Evolutionary conservation across 371 early-diverging fungal species (phyloP).

Genomic region (Mucor circinelloides): DNA sequence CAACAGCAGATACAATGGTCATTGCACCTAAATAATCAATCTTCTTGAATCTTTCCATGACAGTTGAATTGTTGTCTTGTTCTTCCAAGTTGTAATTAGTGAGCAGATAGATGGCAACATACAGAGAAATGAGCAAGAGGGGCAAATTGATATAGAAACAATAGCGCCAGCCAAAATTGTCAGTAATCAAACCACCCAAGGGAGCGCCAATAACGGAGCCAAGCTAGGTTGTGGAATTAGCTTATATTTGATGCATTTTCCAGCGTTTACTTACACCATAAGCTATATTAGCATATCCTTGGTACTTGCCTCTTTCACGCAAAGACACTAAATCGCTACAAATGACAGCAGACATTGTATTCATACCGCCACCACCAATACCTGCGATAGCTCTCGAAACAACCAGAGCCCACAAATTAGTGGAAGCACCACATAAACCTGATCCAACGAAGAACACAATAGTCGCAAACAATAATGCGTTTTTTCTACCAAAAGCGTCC

Average conservation of each 20-base stretch:
- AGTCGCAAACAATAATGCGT: slow-evolving; percentile 58
- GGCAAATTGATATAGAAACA: slow-evolving; percentile 85
- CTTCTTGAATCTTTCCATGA: slow-evolving; percentile 54
- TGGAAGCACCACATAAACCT: slow-evolving; percentile 59
- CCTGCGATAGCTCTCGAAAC: slow-evolving; percentile 76
- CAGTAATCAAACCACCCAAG: slow-evolving; percentile 57
- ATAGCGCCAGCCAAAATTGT: slow-evolving; percentile 64
- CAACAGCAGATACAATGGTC: slow-evolving; percentile 52
- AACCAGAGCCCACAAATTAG: slow-evolving; percentile 68
- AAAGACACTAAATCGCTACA: slow-evolving; percentile 49
- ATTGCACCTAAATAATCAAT: slow-evolving; percentile 69
- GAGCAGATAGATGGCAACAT: slow-evolving; percentile 42
- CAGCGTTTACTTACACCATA: slow-evolving; percentile 35
- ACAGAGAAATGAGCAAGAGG: slow-evolving; percentile 56
- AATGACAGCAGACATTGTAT: slow-evolving; percentile 45
- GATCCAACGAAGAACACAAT: slow-evolving; percentile 61
- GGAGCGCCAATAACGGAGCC: slow-evolving; percentile 59
- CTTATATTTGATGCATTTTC: too few relatives aligned
- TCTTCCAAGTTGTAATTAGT: slow-evolving; percentile 46
- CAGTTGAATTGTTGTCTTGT: slow-evolving; percentile 37
- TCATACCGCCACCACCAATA: slow-evolving; percentile 75
- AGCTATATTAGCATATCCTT: slow-evolving; percentile 52
- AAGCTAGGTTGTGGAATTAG: slow-evolving; percentile 54
- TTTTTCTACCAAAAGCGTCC: slow-evolving; percentile 74
- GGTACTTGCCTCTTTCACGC: slow-evolving; percentile 52